phyloP scores from a whole-genome alignment of 495 filamentous ascomycete genomes.

The Penicillium simplicissimum region DNA sequence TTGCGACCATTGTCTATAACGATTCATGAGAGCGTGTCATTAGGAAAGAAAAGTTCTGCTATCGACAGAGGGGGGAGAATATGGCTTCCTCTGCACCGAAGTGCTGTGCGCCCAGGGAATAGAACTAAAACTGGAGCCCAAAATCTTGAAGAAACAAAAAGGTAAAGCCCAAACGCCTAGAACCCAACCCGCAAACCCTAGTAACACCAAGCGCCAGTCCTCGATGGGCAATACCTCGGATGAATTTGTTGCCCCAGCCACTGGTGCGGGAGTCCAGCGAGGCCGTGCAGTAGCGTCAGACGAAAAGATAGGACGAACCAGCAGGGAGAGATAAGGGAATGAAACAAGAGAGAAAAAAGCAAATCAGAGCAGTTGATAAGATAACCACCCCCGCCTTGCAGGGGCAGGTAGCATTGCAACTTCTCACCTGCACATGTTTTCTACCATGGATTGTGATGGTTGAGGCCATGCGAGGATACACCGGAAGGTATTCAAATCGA shows the following conservation, averaged over 20 bases:
- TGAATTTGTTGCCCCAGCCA: background rate
- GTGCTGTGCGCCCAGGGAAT: slow-evolving; percentile 5
- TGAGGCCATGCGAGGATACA: background rate
- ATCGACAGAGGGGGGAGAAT: slow-evolving; percentile 8
- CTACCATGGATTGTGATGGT: background rate
- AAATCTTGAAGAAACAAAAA: background rate
- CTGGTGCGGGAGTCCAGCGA: background rate
- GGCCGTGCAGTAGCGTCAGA: slow-evolving; percentile 8
- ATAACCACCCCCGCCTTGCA: slow-evolving; percentile 13
- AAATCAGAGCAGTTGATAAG: slow-evolving; percentile 15
- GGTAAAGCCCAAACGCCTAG: background rate
- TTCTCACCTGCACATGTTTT: slow-evolving; percentile 23
- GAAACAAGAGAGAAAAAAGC: slow-evolving; percentile 6
- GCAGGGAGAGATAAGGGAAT: slow-evolving; percentile 9
- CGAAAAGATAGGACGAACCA: slow-evolving; percentile 1
- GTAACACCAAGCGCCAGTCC: slow-evolving; percentile 22
- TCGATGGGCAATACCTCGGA: slow-evolving; percentile 5
- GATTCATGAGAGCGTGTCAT: slow-evolving; percentile 26
- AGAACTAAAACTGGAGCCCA: background rate
- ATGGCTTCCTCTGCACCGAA: background rate
- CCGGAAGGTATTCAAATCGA: background rate
- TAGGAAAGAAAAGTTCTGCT: slow-evolving; percentile 22
- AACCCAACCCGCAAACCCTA: background rate
- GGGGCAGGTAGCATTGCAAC: slow-evolving; percentile 11
- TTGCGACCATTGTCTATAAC: slow-evolving; percentile 21